A percentile compares a stretch with the other conserved stretches of the same genome.
These are phyloP conservation scores for Tylopilus vinaceipallidus DNA, from an alignment of 768 basidiomycete species.

Conservation along the genomic window DNA sequence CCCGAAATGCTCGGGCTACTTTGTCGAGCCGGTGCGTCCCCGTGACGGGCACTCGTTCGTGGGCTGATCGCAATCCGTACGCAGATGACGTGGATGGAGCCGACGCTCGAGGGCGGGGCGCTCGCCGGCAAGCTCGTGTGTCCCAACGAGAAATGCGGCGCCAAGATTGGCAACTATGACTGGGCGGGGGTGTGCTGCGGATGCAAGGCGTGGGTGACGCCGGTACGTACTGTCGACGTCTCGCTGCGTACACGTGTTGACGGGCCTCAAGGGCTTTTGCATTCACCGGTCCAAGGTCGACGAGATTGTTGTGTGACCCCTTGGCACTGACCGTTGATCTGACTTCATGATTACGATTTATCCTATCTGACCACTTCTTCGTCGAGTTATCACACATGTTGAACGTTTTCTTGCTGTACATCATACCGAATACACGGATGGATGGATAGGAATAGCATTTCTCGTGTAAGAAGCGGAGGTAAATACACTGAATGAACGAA, in stretches of 20 bases:
- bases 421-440: background rate
- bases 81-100: conserved; percentile 96
- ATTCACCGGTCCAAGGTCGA: conserved; percentile 69
- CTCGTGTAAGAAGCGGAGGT: background rate
- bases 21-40: conserved; percentile 72
- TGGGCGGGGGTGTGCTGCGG: conserved; percentile 95
- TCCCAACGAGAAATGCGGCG: conserved; percentile 86
- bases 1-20: conserved; percentile 92
- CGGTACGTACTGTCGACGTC: conserved; percentile 42
- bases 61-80: too few species aligned
- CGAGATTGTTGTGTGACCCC: conserved; percentile 42
- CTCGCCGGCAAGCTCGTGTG: conserved; percentile 88
- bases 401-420: background rate
- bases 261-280: conserved; percentile 45
- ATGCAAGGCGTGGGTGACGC: conserved; percentile 90
- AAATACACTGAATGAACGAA: conserved; percentile 25
- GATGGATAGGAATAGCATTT: conserved; percentile 20
- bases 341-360: too few species aligned
- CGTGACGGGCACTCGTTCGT: too few species aligned
- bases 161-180: conserved; percentile 93
- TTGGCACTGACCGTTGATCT: too few species aligned
- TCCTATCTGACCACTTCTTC: too few species aligned
- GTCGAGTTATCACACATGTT: too few species aligned
- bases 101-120: conserved; percentile 69
- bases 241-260: background rate